Evolutionary conservation across 768 basidiomycete genomes (phyloP), one percentile per base, ranked within the genome.

Genomic region (Tulasnella sp.): DNA sequence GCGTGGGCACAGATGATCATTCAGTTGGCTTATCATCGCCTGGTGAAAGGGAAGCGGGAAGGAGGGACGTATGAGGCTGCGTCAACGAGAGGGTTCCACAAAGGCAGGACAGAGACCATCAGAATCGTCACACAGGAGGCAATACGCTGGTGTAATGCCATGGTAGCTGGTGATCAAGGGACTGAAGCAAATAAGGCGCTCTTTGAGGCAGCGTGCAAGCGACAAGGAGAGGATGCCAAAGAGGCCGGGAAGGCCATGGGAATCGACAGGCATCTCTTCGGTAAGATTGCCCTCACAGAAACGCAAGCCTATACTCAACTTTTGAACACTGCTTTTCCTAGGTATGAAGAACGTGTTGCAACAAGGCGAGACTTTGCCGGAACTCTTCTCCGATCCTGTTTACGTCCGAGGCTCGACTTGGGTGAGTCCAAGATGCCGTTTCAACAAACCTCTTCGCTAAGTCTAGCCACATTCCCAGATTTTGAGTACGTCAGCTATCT

Each of bases 31-130:
- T 93, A 93, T 70, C 79, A 76, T 60, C 80, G 92, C 0, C 77
- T 91, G 32, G 72, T 84, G 29, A 44, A 41, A 13, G 65, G 19
- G 24, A 63, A 55, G 73, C 71, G 82, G 63, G 73, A 74, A 9
- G 91, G 88, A 2, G 88, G 80, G 3, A 92, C 91, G n/a, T 97
- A 97, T 69, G 94, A 97, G 72, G 86, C 90, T 59, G 92, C 92
- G 32, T 84, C 88, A 62, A 93, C 91, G n/a, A 78, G 94, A 30
- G 81, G 79, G 69, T 96, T 87, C 72, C 78, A 79, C 72, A 88
- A 92, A 68, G 94, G 94, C 13, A 79, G 94, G 49, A 97, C 94
- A 24, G 94, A 97, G 73, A 85, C 89, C n/a, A 90, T 97, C 61
- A 78, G 94, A 4, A 84, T 90, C 51, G 85, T 91, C 13, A 84